Evolutionary conservation across 2,329 filamentous ascomycete species (phyloP).

Genomic region (Cytospora leucostoma): DNA sequence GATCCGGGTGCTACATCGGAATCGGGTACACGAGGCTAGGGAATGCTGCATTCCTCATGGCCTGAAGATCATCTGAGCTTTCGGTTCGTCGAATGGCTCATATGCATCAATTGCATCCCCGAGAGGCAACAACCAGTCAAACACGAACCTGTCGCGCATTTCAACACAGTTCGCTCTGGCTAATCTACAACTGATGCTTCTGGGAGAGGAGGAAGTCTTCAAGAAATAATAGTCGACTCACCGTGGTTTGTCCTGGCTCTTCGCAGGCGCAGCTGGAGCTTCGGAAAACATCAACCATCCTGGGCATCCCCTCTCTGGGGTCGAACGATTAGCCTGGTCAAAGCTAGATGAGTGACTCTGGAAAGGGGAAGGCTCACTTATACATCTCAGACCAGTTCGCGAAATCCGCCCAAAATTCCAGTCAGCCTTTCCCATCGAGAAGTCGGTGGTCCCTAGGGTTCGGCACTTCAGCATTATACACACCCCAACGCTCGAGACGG

Average conservation of each 20-base stretch:
- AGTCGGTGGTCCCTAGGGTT: background rate
- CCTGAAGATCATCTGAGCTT: conserved; percentile 71
- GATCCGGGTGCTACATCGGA: background rate
- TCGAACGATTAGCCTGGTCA: conserved; percentile 65
- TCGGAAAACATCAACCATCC: conserved; percentile 70
- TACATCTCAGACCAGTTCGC: conserved; percentile 66
- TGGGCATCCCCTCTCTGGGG: conserved; percentile 77
- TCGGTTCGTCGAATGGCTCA: conserved; percentile 70
- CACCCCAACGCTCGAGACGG: conserved; percentile 74
- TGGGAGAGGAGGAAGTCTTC: conserved; percentile 29
- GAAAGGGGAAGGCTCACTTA: conserved; percentile 42
- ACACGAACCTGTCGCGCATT: conserved; percentile 64
- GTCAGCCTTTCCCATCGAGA: background rate
- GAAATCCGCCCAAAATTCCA: conserved; percentile 53
- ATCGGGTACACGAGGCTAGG: background rate
- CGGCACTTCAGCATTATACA: conserved; percentile 70
- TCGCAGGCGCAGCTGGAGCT: conserved; percentile 64
- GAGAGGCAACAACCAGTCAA: conserved; percentile 72
- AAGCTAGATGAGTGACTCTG: conserved; percentile 31
- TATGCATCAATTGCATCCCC: conserved; percentile 68
- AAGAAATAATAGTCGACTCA: conserved; percentile 43
- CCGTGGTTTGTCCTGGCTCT: conserved; percentile 67
- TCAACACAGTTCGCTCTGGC: background rate
- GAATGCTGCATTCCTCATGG: conserved; percentile 37
- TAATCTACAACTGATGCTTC: background rate